Conservation (phyloP, 2,329 filamentous ascomycete genomes). For the Grosmannia serpens region DNA sequence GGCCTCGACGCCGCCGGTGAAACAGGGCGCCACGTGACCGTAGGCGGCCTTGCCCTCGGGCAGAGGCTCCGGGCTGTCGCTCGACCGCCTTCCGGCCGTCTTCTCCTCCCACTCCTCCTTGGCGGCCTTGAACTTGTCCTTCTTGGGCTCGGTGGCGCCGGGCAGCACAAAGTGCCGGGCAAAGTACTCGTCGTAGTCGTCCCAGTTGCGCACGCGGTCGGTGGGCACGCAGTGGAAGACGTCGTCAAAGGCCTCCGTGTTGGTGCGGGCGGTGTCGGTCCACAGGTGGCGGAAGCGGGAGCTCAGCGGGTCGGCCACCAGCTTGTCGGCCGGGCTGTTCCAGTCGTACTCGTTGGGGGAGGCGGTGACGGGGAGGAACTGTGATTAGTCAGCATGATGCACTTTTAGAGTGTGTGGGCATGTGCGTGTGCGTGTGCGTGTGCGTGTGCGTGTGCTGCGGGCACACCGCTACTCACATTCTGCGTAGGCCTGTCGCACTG, state of each 20-base stretch:
- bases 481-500: constrained; percentile 52
- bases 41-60: constrained; percentile 38
- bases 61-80: background rate
- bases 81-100: too few species aligned
- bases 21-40: constrained; percentile 77
- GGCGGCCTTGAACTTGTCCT: constrained; percentile 27
- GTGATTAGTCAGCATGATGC: background rate
- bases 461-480: constrained; percentile 37
- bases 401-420: too few species aligned
- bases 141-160: constrained; percentile 24
- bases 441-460: background rate
- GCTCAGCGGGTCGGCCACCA: constrained; percentile 64
- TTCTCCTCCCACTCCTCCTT: constrained; percentile 3
- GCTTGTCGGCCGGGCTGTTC: constrained; percentile 51
- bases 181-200: constrained; percentile 63
- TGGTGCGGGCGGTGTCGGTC: constrained; percentile 59
- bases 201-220: constrained; percentile 58
- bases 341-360: constrained; percentile 61
- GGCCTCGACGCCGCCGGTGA: constrained; percentile 60
- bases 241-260: constrained; percentile 70
- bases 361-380: constrained; percentile 58
- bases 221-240: constrained; percentile 73
- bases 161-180: constrained; percentile 52
- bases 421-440: background rate
- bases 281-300: constrained; percentile 60